These are phyloP conservation scores for Breynia disticha DNA, from an alignment of 441 rosid species.

Conservation along the genomic window DNA sequence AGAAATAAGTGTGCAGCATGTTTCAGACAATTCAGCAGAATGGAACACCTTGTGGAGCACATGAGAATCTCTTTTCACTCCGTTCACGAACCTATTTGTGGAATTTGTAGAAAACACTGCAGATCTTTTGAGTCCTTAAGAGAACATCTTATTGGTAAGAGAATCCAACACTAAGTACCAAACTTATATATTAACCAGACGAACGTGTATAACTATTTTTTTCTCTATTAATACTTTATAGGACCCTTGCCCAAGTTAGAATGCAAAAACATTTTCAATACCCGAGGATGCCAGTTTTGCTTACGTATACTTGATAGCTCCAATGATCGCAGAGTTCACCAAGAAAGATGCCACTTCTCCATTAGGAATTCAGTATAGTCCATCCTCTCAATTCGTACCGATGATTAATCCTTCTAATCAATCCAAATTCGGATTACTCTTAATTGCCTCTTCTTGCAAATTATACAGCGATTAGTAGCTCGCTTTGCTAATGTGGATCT, in stretches of 20 bases:
- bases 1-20: conserved; percentile 95
- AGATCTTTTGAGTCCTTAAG: conserved; percentile 84
- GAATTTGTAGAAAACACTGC: conserved; percentile 74
- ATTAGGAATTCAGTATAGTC: conserved; percentile 28
- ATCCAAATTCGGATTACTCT: background rate
- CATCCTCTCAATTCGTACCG: background rate
- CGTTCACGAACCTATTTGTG: conserved; percentile 74
- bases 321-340: conserved; percentile 55
- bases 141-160: conserved; percentile 75
- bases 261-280: conserved; percentile 61
- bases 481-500: conserved; percentile 54
- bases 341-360: conserved; percentile 62
- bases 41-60: conserved; percentile 86
- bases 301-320: conserved; percentile 50
- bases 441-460: background rate
- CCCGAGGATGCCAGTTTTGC: conserved; percentile 76
- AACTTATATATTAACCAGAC: too few species aligned
- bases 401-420: background rate
- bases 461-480: conserved; percentile 38
- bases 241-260: conserved; percentile 88
- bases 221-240: conserved; percentile 10
- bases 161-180: too few species aligned
- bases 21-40: conserved; percentile 77
- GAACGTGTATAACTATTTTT: too few species aligned
- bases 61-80: conserved; percentile 75